These are phyloP conservation scores for Microstroma glucosiphilum DNA, from an alignment of 1,284 basidiomycete genomes.

Conservation along the genomic window DNA sequence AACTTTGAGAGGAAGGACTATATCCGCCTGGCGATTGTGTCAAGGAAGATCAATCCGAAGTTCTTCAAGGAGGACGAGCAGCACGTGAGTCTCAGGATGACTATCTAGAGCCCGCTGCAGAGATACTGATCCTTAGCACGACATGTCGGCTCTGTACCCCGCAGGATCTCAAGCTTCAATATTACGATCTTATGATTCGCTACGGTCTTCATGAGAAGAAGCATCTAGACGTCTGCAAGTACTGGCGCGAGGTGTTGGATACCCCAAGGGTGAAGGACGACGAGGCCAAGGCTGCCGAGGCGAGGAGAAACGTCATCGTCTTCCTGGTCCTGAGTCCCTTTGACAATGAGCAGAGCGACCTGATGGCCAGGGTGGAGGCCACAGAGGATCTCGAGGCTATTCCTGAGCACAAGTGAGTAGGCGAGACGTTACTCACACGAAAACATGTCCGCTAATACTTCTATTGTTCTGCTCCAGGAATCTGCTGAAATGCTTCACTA, in stretches of 20 bases:
- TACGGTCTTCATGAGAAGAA: constrained; percentile 75
- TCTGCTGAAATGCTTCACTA: constrained; percentile 91
- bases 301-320: constrained; percentile 70
- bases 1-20: constrained; percentile 70
- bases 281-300: constrained; percentile 32
- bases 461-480: constrained; percentile 58
- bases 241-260: constrained; percentile 93
- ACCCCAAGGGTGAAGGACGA: constrained; percentile 80
- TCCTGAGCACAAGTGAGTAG: constrained; percentile 57
- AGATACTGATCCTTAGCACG: background rate
- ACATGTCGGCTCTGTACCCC: background rate
- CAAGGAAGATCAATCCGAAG: constrained; percentile 87
- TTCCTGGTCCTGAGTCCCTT: constrained; percentile 89
- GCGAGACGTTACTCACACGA: constrained; percentile 62
- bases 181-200: constrained; percentile 92
- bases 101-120: background rate
- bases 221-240: constrained; percentile 89
- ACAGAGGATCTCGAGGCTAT: constrained; percentile 66
- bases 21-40: constrained; percentile 82
- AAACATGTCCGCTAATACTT: background rate
- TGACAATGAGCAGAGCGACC: constrained; percentile 94
- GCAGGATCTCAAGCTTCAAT: constrained; percentile 90
- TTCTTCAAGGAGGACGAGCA: constrained; percentile 84
- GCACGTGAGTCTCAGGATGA: constrained; percentile 59
- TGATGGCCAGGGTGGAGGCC: constrained; percentile 77